Evolutionary conservation across 192 early-diverging fungal genomes (phyloP), one percentile per base, ranked within the genome.

Genomic region (Umbelopsis ramanniana): DNA sequence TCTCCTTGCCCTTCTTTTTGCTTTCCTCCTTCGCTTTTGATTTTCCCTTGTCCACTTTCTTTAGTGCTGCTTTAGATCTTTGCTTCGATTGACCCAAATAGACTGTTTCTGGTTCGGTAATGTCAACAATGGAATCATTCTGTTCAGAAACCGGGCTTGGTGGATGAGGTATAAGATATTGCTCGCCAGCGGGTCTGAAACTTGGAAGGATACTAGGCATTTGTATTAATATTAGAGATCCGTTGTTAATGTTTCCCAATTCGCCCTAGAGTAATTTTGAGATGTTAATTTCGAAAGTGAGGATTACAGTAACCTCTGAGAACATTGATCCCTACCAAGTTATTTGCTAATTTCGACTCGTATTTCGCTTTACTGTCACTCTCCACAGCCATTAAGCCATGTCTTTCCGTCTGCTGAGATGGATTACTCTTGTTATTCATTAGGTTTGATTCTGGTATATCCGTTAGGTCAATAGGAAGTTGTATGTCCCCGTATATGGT

Each of bases 1-100:
- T 63, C 17, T 63, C 57, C 33, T 63, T 63, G 17, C 57, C 57
- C 37, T 63, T 63, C 7, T 63, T 63, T 29, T 26, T 63, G 26
- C 4, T 35, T 3, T 63, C 57, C 11, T 29, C 17, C 26, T 63
- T 63, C 17, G 26, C 29, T n/a, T 63, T 63, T 19, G 19, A 1
- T 63, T 37, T 63, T 6, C 29, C 19, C 14, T 63, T 63, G 15
- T 63, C 57, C 4, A 17, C 0, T 37, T 63, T 35, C 33, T 33
- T 63, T 15, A 2, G 17, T 11, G 19, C 4, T 29, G 57, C 57
- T n/a, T 29, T 38, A 0, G 7, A 22, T 37, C 15, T 63, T 26
- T 63, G 57, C 33, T 63, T 63, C 29, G 17, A 37, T 37, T 37
- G 26, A n/a, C 11, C 26, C 4, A 14, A 17, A 22, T 37, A 10